Evolutionary conservation across 257 asterid species (phyloP).

Genomic region (Nyctanthes arbortristis): DNA sequence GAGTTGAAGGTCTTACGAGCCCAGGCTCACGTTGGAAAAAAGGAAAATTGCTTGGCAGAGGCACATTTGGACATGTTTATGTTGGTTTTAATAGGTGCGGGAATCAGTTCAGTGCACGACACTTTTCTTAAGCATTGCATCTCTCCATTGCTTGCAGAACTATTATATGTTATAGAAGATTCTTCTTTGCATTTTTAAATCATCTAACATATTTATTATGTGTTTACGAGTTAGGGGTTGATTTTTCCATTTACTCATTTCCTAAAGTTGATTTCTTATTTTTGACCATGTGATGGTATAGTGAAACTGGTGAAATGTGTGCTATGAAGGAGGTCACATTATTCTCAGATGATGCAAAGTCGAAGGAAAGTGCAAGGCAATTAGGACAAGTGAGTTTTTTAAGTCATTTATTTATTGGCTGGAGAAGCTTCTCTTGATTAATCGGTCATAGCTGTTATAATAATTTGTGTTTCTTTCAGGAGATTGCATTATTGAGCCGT

Average conservation of each 20-base stretch:
- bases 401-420: constrained; percentile 16
- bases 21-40: constrained; percentile 97
- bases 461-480: constrained; percentile 56
- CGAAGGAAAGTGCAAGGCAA: constrained; percentile 97
- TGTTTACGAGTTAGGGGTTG: not conserved
- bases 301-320: constrained; percentile 98
- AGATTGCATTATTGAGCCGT: constrained; percentile 81
- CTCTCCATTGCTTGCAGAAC: not conserved
- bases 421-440: constrained; percentile 8
- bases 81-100: constrained; percentile 92
- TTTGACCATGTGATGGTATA: constrained; percentile 32
- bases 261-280: constrained; percentile 19
- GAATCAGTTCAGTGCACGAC: constrained; percentile 8
- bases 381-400: constrained; percentile 78
- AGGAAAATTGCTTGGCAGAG: constrained; percentile 93
- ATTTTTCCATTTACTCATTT: constrained; percentile 15
- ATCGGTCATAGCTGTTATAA: constrained; percentile 11
- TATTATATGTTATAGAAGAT: not conserved
- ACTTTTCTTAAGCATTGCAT: constrained; percentile 4
- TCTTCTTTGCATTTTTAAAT: not conserved
- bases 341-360: constrained; percentile 89
- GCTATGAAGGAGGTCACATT: constrained; percentile 99
- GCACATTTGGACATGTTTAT: constrained; percentile 97
- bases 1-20: constrained; percentile 81
- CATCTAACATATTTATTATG: constrained; percentile 14